These are phyloP conservation scores for Heritiera fomes DNA, from an alignment of 345 rosid genomes.

Conservation along the genomic window DNA sequence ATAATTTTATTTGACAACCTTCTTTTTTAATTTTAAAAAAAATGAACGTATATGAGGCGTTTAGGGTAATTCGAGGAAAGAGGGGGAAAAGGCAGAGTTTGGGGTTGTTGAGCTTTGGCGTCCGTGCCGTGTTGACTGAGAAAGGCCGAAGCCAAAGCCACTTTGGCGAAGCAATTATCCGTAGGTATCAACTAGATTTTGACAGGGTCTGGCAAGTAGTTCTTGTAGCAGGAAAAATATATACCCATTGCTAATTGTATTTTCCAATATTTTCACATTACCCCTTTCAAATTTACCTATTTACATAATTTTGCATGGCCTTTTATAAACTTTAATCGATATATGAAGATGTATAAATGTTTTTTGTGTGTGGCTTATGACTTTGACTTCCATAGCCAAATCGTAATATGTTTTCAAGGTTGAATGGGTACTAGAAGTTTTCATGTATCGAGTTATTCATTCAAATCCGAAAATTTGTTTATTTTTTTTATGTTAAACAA, in stretches of 20 bases:
- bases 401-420: too few species aligned
- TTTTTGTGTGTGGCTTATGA: too few species aligned
- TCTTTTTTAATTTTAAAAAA: neutral
- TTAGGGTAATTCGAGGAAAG: slow-evolving; percentile 51
- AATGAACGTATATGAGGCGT: slow-evolving; percentile 10
- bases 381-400: too few species aligned
- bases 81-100: slow-evolving; percentile 11
- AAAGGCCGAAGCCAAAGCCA: slow-evolving; percentile 12
- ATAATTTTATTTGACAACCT: neutral
- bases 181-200: neutral
- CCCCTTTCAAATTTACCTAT: neutral
- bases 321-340: neutral
- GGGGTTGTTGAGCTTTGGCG: slow-evolving; percentile 29
- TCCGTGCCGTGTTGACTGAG: slow-evolving; percentile 48
- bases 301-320: neutral
- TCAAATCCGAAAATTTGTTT: too few species aligned
- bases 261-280: slow-evolving; percentile 7
- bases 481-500: too few species aligned
- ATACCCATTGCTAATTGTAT: neutral
- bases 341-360: too few species aligned
- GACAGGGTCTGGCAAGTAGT: neutral
- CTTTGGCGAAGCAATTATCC: slow-evolving; percentile 11
- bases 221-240: neutral
- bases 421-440: too few species aligned
- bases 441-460: too few species aligned